phyloP scores from a whole-genome alignment of 2,329 filamentous ascomycete genomes.

The Raffaelea arxii region DNA sequence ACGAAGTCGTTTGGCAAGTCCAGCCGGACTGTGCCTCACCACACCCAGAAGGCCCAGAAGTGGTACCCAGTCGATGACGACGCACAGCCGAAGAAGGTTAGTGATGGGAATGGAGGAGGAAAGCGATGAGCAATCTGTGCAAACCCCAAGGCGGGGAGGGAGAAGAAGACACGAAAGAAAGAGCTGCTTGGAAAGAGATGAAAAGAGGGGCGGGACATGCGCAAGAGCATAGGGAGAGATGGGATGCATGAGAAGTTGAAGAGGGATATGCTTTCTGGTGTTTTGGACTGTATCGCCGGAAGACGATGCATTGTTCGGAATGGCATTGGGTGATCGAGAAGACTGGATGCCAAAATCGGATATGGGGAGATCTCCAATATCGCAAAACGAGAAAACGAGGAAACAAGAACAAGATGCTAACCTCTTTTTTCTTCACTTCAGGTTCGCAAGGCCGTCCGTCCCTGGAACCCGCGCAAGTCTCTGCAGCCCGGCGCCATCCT shows the following conservation, averaged over 20 bases:
- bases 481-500: slow-evolving; percentile 93
- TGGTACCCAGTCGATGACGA: slow-evolving; percentile 98
- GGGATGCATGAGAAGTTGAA: too few species aligned
- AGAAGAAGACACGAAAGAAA: not conserved
- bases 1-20: slow-evolving; percentile 92
- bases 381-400: too few species aligned
- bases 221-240: not conserved
- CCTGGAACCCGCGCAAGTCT: slow-evolving; percentile 77
- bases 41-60: slow-evolving; percentile 90
- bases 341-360: too few species aligned
- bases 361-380: too few species aligned
- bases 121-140: slow-evolving; percentile 1
- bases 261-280: too few species aligned
- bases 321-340: too few species aligned
- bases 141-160: not conserved
- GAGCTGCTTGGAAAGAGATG: not conserved
- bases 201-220: not conserved
- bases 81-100: slow-evolving; percentile 84
- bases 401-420: slow-evolving; percentile 15
- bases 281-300: too few species aligned
- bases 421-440: slow-evolving; percentile 31
- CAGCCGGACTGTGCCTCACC: slow-evolving; percentile 80
- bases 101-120: slow-evolving; percentile 29
- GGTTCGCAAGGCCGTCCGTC: slow-evolving; percentile 89
- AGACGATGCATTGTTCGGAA: not conserved